These are phyloP conservation scores for Asterella californica DNA, from an alignment of 225 moss, liverwort and hornwort genomes.

Conservation along the genomic window DNA sequence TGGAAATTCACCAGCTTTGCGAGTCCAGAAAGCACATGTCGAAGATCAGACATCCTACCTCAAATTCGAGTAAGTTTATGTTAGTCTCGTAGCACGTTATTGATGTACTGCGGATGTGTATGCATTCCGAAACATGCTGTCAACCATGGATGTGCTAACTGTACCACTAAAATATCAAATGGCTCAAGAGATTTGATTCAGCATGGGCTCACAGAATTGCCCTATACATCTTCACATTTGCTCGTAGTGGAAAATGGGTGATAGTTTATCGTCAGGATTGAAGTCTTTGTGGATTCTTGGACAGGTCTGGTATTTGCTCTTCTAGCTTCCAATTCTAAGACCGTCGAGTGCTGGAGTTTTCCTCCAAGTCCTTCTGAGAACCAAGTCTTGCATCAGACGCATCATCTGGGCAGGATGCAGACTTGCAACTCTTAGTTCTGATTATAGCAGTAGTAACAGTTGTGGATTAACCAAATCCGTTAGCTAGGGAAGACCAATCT, in stretches of 20 bases:
- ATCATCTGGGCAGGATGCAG: background rate
- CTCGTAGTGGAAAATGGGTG: no score
- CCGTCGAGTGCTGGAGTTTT: no score
- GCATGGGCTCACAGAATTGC: no score
- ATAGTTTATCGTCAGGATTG: no score
- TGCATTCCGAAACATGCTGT: background rate
- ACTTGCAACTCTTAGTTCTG: background rate
- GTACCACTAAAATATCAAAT: background rate
- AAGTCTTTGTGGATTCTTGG: no score
- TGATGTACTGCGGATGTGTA: background rate
- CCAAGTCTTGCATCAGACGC: background rate
- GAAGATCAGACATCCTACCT: slow-evolving; percentile 18
- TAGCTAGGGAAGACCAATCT: background rate
- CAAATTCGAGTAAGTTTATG: slow-evolving; percentile 20
- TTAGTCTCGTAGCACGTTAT: no score
- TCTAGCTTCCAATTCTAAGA: background rate
- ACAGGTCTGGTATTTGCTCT: no score
- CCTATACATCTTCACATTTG: no score
- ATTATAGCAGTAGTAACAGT: background rate
- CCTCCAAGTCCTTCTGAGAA: no score
- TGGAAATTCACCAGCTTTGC: slow-evolving; percentile 40
- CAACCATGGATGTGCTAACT: background rate
- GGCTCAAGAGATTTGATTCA: no score
- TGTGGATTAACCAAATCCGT: background rate
- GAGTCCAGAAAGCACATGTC: slow-evolving; percentile 18